A percentile compares a stretch with the other conserved stretches of the same genome.
Evolutionary conservation across 768 basidiomycete species (phyloP).

Genomic region (Inosperma sp.): DNA sequence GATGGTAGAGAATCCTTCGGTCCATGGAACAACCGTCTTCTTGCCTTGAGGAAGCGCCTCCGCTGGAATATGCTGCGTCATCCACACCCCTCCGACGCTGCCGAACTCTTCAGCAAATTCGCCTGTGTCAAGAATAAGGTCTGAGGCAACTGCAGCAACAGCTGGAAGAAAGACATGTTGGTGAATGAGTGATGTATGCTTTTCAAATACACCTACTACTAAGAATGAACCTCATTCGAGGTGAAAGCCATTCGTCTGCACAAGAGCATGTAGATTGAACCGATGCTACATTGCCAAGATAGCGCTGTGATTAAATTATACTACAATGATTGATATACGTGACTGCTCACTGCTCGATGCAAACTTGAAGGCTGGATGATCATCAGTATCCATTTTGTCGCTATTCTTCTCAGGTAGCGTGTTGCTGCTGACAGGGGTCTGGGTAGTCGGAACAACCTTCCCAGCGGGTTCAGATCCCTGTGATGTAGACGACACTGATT

Average conservation of each 20-base stretch:
- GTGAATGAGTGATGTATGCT: background rate
- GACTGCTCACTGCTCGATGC: background rate
- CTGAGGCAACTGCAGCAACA: background rate
- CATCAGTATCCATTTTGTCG: too few species aligned
- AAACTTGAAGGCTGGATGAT: background rate
- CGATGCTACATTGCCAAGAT: background rate
- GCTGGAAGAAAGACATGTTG: background rate
- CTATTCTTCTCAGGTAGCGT: background rate
- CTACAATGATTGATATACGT: too few species aligned
- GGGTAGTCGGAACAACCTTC: background rate
- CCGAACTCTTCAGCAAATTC: background rate
- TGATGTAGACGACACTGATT: background rate
- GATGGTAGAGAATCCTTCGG: background rate
- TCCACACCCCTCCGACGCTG: background rate
- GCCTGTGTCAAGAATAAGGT: background rate
- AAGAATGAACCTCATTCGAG: slow-evolving; percentile 1
- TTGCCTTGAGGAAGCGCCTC: background rate
- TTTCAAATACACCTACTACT: background rate
- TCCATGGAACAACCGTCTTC: background rate
- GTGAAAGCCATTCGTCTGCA: background rate
- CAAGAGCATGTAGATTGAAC: background rate
- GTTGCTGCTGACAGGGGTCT: background rate
- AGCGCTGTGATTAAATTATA: background rate
- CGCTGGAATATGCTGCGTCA: background rate
- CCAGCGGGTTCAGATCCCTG: background rate